A percentile compares a stretch with the other conserved stretches of the same genome.
phyloP scores from a whole-genome alignment of 805 yeast species.

The Yarrowia porcina region DNA sequence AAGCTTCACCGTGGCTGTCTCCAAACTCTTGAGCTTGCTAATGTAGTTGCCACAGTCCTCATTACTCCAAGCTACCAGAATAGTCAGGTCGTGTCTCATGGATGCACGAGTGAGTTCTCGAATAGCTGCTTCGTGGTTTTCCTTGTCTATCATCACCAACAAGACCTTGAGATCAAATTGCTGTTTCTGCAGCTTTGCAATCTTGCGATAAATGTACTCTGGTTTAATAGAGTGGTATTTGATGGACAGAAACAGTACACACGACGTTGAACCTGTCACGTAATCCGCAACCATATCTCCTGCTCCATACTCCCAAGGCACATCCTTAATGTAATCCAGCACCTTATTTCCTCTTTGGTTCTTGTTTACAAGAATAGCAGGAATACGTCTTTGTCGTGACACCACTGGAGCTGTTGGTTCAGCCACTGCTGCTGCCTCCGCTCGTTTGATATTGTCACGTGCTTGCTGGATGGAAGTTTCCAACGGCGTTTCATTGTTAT shows the following conservation, averaged over 20 bases:
- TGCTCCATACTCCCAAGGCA: slow-evolving; percentile 28
- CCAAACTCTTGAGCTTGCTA: slow-evolving; percentile 34
- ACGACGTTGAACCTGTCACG: slow-evolving; percentile 34
- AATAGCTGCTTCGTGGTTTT: slow-evolving; percentile 38
- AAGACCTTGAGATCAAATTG: slow-evolving; percentile 31
- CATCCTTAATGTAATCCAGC: slow-evolving; percentile 29
- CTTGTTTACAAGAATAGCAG: slow-evolving; percentile 21
- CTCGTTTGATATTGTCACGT: not conserved
- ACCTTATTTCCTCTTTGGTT: slow-evolving; percentile 35
- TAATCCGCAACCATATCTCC: slow-evolving; percentile 38
- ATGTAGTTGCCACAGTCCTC: slow-evolving; percentile 41
- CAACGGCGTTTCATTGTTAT: slow-evolving; percentile 1
- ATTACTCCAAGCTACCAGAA: slow-evolving; percentile 39
- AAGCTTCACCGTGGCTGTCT: slow-evolving; percentile 34
- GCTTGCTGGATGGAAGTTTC: not conserved
- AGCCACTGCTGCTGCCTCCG: slow-evolving; percentile 4
- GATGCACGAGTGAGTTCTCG: slow-evolving; percentile 38
- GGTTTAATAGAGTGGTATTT: slow-evolving; percentile 39
- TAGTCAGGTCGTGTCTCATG: slow-evolving; percentile 36
- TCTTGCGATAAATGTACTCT: slow-evolving; percentile 41
- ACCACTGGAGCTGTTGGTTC: slow-evolving; percentile 7
- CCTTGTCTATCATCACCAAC: slow-evolving; percentile 40
- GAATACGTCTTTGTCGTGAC: not conserved
- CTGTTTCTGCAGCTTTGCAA: slow-evolving; percentile 35
- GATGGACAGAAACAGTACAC: slow-evolving; percentile 38